Base-by-base conservation (phyloP, 768 basidiomycete genomes). In the Boletus patriciae region DNA sequence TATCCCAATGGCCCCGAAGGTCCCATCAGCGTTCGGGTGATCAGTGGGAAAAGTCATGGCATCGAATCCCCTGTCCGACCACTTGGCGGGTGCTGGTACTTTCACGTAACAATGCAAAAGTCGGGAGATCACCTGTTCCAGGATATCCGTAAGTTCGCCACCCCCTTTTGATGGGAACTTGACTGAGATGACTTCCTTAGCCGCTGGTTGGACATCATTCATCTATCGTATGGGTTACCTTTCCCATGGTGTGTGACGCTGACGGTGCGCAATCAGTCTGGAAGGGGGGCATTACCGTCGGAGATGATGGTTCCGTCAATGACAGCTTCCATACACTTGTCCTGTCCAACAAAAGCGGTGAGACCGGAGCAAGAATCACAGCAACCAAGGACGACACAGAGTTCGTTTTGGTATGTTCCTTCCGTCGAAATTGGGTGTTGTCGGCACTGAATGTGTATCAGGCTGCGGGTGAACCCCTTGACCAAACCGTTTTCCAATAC, bases 51-150 rank as follows among this genome's bases (percentile, higher is more conserved):
- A 69, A 90, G 91, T 57, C 84, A 94, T 61, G 93, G 90, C 13
- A 79, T 85, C 15, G 87, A 88, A 66, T 94, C 92, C 2, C 94
- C 94, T 27, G 94, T 98, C 23, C 78, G 88, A 46, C 92, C 92
- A 0, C 81, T 94, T 1, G 95, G 95, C 13, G 95, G 95, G 6
- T 95, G 94, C 72, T 95, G 92, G 91, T 97, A 84, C 73, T 87
- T 95, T 75, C 92, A 95, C 66, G 74, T 88, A 58, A 83, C 76
- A 55, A 85, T 95, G 69, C 73, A 79, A 27, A 80, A 80, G 57
- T 79, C 83, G 31, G 85, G 82, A 2, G 77, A 73, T 41, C 66
- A 69, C 31, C 80, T 92, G 31, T 96, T 91, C 76, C 95, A 95
- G 69, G 83, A 87, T 11, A 77, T 98, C 40, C 94, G 91, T 85